phyloP scores from a whole-genome alignment of 352 stramenopile genomes.

The Globisporangium sylvaticum region DNA sequence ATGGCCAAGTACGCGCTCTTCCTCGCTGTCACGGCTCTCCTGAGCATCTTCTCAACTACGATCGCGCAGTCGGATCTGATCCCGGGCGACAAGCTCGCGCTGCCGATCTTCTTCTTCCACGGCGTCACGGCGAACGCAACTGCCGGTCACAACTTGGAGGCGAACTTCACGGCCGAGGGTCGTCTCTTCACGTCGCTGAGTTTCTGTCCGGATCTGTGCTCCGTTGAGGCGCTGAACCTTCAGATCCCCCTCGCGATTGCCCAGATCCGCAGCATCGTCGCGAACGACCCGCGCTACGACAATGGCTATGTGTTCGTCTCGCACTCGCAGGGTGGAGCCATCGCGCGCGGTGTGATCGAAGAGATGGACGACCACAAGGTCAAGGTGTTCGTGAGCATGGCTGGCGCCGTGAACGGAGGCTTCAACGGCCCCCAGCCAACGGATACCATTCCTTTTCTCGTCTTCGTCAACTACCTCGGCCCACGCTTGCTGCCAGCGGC shows the following conservation, averaged over 20 bases:
- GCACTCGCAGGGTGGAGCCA: slow-evolving; percentile 41
- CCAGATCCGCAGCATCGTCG: slow-evolving; percentile 26
- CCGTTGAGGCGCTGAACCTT: slow-evolving; percentile 18
- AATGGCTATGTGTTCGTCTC: slow-evolving; percentile 47
- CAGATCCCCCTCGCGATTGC: slow-evolving; percentile 37
- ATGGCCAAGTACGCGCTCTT: background rate
- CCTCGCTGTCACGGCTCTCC: background rate
- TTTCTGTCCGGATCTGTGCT: slow-evolving; percentile 41
- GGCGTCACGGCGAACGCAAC: slow-evolving; percentile 25
- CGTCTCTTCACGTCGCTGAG: slow-evolving; percentile 29
- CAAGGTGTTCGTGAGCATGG: slow-evolving; percentile 41
- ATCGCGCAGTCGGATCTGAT: background rate
- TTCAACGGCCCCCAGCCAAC: slow-evolving; percentile 41
- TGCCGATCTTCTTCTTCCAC: slow-evolving; percentile 51
- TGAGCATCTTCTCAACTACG: background rate
- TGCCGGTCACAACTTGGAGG: slow-evolving; percentile 18
- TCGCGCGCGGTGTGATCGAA: slow-evolving; percentile 42
- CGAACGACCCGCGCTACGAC: slow-evolving; percentile 19
- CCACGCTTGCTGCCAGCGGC: slow-evolving; percentile 16
- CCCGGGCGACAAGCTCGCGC: background rate
- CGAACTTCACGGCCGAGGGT: slow-evolving; percentile 29
- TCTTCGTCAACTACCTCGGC: slow-evolving; percentile 20
- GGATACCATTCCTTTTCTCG: slow-evolving; percentile 9
- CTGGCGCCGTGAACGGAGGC: slow-evolving; percentile 35
- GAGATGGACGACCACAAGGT: slow-evolving; percentile 57